phyloP scores from a whole-genome alignment of 257 asterid genomes.

The Marsdenia floribunda region DNA sequence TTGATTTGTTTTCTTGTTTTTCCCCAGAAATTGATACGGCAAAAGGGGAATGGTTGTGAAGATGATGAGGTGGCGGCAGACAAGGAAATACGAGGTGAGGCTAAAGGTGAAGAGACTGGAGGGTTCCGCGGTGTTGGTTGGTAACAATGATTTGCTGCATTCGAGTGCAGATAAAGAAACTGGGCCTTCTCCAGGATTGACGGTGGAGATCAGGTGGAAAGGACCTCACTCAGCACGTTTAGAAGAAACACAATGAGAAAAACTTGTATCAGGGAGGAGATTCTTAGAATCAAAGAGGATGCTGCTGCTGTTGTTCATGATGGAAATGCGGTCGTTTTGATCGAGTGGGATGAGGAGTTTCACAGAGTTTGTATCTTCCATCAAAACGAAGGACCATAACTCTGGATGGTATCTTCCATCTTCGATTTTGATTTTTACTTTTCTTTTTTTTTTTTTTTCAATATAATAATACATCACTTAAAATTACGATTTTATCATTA shows the following conservation, averaged over 20 bases:
- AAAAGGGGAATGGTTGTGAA: slow-evolving; percentile 64
- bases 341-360: slow-evolving; percentile 90
- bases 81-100: slow-evolving; percentile 62
- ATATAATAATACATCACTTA: too few species aligned
- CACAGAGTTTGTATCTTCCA: slow-evolving; percentile 54
- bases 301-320: slow-evolving; percentile 4
- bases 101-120: slow-evolving; percentile 53
- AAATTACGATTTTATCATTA: too few species aligned
- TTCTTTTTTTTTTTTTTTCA: too few species aligned
- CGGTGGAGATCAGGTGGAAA: slow-evolving; percentile 60
- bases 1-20: slow-evolving; percentile 5
- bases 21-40: not conserved
- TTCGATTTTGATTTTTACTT: too few species aligned
- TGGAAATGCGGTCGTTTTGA: slow-evolving; percentile 45
- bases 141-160: slow-evolving; percentile 39
- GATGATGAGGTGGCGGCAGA: slow-evolving; percentile 81
- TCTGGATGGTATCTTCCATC: too few species aligned
- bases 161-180: slow-evolving; percentile 47
- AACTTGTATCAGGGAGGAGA: slow-evolving; percentile 59
- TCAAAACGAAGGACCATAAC: too few species aligned
- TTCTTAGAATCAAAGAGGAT: slow-evolving; percentile 13
- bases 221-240: slow-evolving; percentile 44
- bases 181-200: slow-evolving; percentile 30
- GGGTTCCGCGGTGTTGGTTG: slow-evolving; percentile 23
- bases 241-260: slow-evolving; percentile 49